Evolutionary conservation across 768 basidiomycete species (phyloP).

Genomic region (Boletus vinaceobasis): DNA sequence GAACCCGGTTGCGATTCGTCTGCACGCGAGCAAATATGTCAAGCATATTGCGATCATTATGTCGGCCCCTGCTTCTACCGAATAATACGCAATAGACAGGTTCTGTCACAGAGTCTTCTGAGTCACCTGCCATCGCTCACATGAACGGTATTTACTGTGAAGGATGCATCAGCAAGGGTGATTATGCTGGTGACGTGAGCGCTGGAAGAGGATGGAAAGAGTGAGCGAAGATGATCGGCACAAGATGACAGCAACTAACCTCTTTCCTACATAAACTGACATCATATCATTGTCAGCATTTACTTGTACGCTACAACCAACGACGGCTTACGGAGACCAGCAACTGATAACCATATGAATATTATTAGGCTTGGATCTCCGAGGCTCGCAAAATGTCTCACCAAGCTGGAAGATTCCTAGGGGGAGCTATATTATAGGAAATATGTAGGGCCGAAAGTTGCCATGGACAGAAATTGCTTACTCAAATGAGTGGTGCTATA

Average conservation of each 20-base stretch:
- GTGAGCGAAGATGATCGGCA: not conserved
- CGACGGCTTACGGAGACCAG: not conserved
- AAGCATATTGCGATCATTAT: not conserved
- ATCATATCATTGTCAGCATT: not conserved
- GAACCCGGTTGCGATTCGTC: not conserved
- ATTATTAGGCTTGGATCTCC: not conserved
- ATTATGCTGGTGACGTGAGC: not conserved
- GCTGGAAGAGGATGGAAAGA: not conserved
- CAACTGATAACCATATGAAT: not conserved
- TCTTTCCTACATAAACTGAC: not conserved
- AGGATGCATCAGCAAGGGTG: not conserved
- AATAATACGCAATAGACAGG: not conserved
- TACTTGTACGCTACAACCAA: not conserved
- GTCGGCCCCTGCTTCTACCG: not conserved
- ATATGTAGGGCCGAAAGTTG: not conserved
- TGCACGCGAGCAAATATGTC: not conserved
- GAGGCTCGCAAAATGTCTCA: not conserved
- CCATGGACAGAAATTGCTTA: not conserved
- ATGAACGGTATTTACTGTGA: not conserved
- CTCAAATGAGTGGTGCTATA: slow-evolving; percentile 3
- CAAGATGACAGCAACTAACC: not conserved
- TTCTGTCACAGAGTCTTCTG: not conserved
- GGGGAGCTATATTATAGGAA: not conserved
- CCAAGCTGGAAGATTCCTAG: slow-evolving; percentile 1
- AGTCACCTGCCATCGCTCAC: not conserved